Conservation (phyloP, 768 basidiomycete genomes). For the Hemileccinum rubropunctum region DNA sequence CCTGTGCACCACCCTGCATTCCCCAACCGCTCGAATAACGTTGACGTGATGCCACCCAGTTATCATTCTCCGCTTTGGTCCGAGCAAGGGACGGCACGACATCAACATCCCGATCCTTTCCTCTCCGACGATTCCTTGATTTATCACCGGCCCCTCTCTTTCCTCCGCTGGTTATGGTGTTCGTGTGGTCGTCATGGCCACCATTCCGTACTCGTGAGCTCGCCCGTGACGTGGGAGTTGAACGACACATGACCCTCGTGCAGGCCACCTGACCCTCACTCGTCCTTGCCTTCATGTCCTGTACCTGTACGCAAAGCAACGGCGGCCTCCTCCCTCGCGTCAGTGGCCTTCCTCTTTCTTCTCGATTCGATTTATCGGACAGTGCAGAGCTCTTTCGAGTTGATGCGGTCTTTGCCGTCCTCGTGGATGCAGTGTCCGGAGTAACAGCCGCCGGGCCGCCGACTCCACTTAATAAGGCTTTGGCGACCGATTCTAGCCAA, state of each 20-base stretch:
- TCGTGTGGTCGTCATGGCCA: conserved; percentile 18
- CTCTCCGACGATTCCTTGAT: conserved; percentile 21
- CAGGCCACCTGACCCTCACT: conserved; percentile 41
- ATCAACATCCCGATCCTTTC: conserved; percentile 31
- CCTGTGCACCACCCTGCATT: conserved; percentile 20
- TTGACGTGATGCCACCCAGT: conserved; percentile 40
- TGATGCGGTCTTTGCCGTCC: conserved; percentile 18
- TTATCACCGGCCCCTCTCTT: conserved; percentile 23
- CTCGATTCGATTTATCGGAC: conserved; percentile 26
- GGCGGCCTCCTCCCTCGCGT: conserved; percentile 26
- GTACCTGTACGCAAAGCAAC: conserved; percentile 33
- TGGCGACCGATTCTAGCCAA: conserved; percentile 73
- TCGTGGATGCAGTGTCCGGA: conserved; percentile 22
- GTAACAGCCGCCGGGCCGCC: conserved; percentile 35
- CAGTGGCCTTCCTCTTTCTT: conserved; percentile 15
- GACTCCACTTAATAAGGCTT: conserved; percentile 57
- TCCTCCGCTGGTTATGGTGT: conserved; percentile 19
- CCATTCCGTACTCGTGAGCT: conserved; percentile 41
- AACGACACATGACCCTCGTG: conserved; percentile 63
- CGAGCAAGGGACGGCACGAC: conserved; percentile 62
- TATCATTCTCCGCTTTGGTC: conserved; percentile 58
- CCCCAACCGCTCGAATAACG: conserved; percentile 35
- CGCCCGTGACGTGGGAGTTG: conserved; percentile 65
- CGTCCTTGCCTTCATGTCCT: conserved; percentile 27
- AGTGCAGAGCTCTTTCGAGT: conserved; percentile 25